A percentile compares a stretch with the other conserved stretches of the same genome.
Evolutionary conservation across 305 asterid species (phyloP).

Genomic region (Fraxinus greggii): DNA sequence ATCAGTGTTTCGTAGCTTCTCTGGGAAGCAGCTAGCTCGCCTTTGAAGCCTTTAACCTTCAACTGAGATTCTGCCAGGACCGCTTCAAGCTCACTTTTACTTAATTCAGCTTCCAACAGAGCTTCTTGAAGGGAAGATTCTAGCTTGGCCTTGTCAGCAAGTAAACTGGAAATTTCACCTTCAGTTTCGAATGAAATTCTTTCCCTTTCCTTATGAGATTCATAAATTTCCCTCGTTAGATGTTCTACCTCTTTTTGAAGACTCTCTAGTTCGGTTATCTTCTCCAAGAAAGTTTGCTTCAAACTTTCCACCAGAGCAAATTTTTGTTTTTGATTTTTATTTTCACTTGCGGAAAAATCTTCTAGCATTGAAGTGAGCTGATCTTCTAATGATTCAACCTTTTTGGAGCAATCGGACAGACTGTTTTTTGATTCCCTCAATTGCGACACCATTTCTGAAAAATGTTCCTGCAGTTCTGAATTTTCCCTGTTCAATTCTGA

Average conservation of each 20-base stretch:
- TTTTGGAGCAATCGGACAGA: slow-evolving; percentile 42
- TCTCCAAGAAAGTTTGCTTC: slow-evolving; percentile 34
- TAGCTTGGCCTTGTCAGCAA: slow-evolving; percentile 43
- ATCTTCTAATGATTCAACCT: slow-evolving; percentile 48
- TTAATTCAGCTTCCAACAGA: slow-evolving; percentile 31
- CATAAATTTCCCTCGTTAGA: slow-evolving; percentile 36
- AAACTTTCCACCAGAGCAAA: slow-evolving; percentile 31
- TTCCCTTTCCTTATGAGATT: slow-evolving; percentile 40
- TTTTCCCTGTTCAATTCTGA: slow-evolving; percentile 45
- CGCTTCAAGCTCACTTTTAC: slow-evolving; percentile 35
- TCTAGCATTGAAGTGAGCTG: slow-evolving; percentile 40
- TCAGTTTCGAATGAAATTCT: slow-evolving; percentile 38
- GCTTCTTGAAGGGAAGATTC: slow-evolving; percentile 49
- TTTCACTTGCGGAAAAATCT: slow-evolving; percentile 47
- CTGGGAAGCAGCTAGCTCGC: slow-evolving; percentile 40
- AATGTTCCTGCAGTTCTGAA: slow-evolving; percentile 38
- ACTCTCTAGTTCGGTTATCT: slow-evolving; percentile 35
- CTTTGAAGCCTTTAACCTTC: slow-evolving; percentile 40
- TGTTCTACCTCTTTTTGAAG: slow-evolving; percentile 40
- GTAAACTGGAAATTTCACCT: slow-evolving; percentile 40
- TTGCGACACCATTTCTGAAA: slow-evolving; percentile 41
- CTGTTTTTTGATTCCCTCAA: slow-evolving; percentile 38
- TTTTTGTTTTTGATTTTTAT: slow-evolving; percentile 38
- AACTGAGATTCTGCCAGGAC: slow-evolving; percentile 37
- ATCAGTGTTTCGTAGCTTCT: slow-evolving; percentile 35